phyloP scores from a whole-genome alignment of 176 grass and related monocot genomes.

The Musa beccarii region DNA sequence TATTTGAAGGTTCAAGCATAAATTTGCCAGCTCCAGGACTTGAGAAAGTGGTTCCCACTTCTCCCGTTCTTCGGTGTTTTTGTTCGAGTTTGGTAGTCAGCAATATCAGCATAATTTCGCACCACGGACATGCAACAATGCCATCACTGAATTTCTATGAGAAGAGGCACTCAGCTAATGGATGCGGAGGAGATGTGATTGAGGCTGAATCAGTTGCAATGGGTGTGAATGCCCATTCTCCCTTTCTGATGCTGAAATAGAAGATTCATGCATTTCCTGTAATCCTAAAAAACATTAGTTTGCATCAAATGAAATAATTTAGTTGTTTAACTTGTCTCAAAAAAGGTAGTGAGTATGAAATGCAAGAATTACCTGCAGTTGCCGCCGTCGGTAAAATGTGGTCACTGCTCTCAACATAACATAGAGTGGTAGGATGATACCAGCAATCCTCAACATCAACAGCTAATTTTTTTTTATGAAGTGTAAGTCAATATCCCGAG shows the following conservation, averaged over 20 bases:
- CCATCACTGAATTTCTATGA: too few relatives aligned
- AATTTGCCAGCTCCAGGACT: not conserved
- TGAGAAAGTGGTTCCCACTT: not conserved
- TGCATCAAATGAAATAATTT: not conserved
- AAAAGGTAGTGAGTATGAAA: not conserved
- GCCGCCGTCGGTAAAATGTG: slow-evolving; percentile 31
- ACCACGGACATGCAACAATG: too few relatives aligned
- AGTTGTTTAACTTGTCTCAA: not conserved
- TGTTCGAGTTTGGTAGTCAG: not conserved
- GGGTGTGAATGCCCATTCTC: not conserved
- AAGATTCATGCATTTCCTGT: slow-evolving; percentile 7
- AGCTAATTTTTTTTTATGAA: slow-evolving; percentile 17
- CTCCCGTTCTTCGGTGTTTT: too few relatives aligned
- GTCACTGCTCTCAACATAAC: slow-evolving; percentile 37
- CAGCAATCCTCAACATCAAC: slow-evolving; percentile 49
- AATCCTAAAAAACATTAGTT: not conserved
- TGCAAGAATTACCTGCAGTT: slow-evolving; percentile 6
- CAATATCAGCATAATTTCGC: too few relatives aligned
- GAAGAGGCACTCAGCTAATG: not conserved
- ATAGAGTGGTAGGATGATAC: slow-evolving; percentile 45
- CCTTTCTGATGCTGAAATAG: slow-evolving; percentile 6
- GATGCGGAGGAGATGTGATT: not conserved
- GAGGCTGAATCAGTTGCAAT: not conserved
- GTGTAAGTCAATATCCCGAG: not conserved
- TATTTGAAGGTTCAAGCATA: not conserved